Evolutionary conservation across 176 grass and related monocot genomes (phyloP).

Genomic region (Phyllostachys edulis): DNA sequence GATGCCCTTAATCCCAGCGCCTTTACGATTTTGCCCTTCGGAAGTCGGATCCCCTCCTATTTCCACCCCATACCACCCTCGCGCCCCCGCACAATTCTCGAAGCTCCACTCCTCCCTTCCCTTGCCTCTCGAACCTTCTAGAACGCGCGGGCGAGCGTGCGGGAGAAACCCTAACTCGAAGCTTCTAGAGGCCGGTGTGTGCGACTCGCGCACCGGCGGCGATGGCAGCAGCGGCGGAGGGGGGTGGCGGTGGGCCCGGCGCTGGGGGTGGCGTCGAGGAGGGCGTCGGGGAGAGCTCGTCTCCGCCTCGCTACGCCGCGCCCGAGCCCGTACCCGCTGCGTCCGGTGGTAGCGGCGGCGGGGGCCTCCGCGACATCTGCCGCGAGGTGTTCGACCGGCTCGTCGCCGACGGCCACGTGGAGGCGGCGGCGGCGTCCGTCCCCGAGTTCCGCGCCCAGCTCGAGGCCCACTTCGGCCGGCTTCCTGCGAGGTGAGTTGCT

Average conservation of each 20-base stretch:
- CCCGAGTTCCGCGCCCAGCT: slow-evolving; percentile 48
- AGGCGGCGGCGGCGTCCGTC: slow-evolving; percentile 20
- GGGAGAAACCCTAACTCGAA: neutral
- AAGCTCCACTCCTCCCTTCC: neutral
- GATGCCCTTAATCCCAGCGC: too few species aligned
- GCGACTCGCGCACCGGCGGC: neutral
- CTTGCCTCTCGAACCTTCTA: neutral
- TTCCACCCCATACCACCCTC: neutral
- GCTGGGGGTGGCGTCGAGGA: slow-evolving; percentile 50
- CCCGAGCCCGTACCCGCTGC: neutral
- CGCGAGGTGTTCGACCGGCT: slow-evolving; percentile 61
- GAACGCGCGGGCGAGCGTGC: neutral
- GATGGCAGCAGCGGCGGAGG: neutral
- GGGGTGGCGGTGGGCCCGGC: neutral
- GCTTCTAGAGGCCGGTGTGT: neutral
- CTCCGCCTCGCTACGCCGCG: slow-evolving; percentile 39
- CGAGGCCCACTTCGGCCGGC: slow-evolving; percentile 49
- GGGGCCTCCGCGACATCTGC: slow-evolving; percentile 18
- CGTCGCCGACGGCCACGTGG: slow-evolving; percentile 53
- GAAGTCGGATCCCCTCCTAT: neutral
- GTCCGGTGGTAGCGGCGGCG: slow-evolving; percentile 12
- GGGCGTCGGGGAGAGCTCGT: slow-evolving; percentile 73
- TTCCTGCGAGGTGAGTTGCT: slow-evolving; percentile 52
- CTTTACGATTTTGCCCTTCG: slow-evolving; percentile 28
- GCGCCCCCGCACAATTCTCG: slow-evolving; percentile 5